These are phyloP conservation scores for Avena insularis DNA, from an alignment of 176 grass and related monocot species.

Conservation along the genomic window DNA sequence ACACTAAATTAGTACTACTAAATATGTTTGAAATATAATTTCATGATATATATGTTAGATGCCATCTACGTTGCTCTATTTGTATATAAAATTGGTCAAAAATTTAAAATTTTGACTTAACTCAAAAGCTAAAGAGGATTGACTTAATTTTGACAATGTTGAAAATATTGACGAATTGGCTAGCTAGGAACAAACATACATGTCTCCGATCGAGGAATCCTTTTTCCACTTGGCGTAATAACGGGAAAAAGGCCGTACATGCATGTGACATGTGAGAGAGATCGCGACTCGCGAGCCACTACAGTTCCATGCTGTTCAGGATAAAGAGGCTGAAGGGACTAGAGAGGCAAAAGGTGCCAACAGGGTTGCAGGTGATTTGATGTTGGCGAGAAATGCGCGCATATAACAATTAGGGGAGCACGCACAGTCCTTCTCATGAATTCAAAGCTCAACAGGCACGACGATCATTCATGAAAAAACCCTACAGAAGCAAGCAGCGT, in stretches of 20 bases:
- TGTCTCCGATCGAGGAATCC: no score
- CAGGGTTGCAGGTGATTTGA: slow-evolving; percentile 51
- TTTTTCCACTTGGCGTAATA: background rate
- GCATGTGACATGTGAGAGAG: background rate
- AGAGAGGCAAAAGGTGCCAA: slow-evolving; percentile 46
- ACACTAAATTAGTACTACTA: no score
- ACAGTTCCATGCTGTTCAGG: slow-evolving; percentile 29
- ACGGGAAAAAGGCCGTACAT: background rate
- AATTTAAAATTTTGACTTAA: no score
- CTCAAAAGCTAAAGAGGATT: no score
- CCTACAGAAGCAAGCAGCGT: slow-evolving; percentile 6
- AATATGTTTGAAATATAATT: no score
- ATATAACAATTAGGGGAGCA: background rate
- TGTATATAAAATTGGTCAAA: no score
- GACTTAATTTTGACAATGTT: no score
- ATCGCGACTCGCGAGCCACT: background rate
- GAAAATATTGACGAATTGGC: no score
- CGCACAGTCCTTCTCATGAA: slow-evolving; percentile 31
- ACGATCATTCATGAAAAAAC: slow-evolving; percentile 10
- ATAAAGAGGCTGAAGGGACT: slow-evolving; percentile 40
- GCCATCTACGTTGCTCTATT: no score
- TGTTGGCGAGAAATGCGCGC: slow-evolving; percentile 33
- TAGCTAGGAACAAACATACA: background rate
- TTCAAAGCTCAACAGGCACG: slow-evolving; percentile 36
- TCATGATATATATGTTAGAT: no score